Evolutionary conservation across 352 stramenopile species (phyloP).

Genomic region (Pseudoperonospora humuli): DNA sequence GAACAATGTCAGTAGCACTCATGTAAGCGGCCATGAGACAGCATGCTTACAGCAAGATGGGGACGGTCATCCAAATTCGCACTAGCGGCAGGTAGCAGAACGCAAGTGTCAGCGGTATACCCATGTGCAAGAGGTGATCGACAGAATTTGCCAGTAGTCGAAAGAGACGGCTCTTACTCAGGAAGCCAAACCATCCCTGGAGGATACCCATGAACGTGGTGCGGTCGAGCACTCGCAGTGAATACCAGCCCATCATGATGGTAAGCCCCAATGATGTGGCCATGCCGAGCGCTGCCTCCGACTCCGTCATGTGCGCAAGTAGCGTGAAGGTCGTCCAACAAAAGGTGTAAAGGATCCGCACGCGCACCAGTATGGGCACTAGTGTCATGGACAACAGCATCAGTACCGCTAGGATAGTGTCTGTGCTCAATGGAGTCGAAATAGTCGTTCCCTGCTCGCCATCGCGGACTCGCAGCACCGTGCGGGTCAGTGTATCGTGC

Average conservation of each 20-base stretch:
- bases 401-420: conserved; percentile 23
- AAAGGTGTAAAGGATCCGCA: conserved; percentile 41
- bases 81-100: conserved; percentile 40
- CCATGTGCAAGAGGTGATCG: conserved; percentile 38
- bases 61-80: conserved; percentile 37
- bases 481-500: conserved; percentile 23
- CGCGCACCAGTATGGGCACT: conserved; percentile 26
- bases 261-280: conserved; percentile 35
- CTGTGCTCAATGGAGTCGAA: conserved; percentile 2
- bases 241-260: conserved; percentile 57
- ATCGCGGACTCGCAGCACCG: conserved; percentile 25
- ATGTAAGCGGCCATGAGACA: neutral
- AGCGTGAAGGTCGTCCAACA: conserved; percentile 35
- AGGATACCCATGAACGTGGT: conserved; percentile 41
- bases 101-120: conserved; percentile 30
- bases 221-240: conserved; percentile 31
- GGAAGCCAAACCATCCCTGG: conserved; percentile 39
- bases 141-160: conserved; percentile 29
- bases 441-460: conserved; percentile 7
- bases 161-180: conserved; percentile 30
- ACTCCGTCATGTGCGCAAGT: conserved; percentile 25
- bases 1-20: conserved; percentile 1
- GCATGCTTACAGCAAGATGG: conserved; percentile 32
- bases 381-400: conserved; percentile 34
- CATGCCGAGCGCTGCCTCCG: conserved; percentile 31